Evolutionary conservation across 1,284 basidiomycete genomes (phyloP).

Genomic region (Peniophora sp.): DNA sequence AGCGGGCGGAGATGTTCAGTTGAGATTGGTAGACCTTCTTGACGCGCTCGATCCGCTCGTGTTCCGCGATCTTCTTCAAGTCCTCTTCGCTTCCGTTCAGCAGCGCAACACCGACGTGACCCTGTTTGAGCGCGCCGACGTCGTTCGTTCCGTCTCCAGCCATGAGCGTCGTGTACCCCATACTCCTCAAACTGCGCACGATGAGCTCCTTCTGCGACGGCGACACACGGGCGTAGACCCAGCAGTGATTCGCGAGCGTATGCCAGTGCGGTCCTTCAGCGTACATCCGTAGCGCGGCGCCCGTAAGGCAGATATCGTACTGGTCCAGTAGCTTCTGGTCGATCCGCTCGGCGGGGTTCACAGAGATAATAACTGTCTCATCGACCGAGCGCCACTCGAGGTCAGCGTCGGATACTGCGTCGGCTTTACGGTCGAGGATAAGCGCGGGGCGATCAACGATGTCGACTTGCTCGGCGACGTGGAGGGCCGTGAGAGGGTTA

Average conservation of each 20-base stretch:
- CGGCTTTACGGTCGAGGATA: conserved; percentile 85
- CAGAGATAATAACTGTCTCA: conserved; percentile 79
- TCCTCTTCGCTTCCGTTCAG: conserved; percentile 89
- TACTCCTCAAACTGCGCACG: conserved; percentile 77
- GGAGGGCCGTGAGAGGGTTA: conserved; percentile 90
- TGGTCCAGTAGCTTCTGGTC: conserved; percentile 71
- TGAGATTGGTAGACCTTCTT: conserved; percentile 97
- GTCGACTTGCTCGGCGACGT: conserved; percentile 91
- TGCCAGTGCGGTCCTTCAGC: conserved; percentile 59
- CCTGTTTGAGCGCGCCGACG: conserved; percentile 93
- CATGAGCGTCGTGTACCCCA: conserved; percentile 91
- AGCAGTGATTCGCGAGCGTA: conserved; percentile 83
- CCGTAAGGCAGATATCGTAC: conserved; percentile 94
- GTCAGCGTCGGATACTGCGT: conserved; percentile 61
- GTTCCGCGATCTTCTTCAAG: conserved; percentile 87
- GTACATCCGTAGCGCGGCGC: conserved; percentile 80
- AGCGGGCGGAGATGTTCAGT: conserved; percentile 79
- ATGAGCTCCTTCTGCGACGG: conserved; percentile 92
- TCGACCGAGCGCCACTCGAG: conserved; percentile 93
- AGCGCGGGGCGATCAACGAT: conserved; percentile 91
- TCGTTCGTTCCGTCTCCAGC: conserved; percentile 97
- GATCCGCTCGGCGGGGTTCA: conserved; percentile 70
- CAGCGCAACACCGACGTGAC: conserved; percentile 90
- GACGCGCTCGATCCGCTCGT: conserved; percentile 80
- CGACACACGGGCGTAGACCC: conserved; percentile 97